Percentiles rank a stretch among this genome's conserved stretches.
Conservation (phyloP, 2,329 filamentous ascomycete species). For the Zasmidium cellare region DNA sequence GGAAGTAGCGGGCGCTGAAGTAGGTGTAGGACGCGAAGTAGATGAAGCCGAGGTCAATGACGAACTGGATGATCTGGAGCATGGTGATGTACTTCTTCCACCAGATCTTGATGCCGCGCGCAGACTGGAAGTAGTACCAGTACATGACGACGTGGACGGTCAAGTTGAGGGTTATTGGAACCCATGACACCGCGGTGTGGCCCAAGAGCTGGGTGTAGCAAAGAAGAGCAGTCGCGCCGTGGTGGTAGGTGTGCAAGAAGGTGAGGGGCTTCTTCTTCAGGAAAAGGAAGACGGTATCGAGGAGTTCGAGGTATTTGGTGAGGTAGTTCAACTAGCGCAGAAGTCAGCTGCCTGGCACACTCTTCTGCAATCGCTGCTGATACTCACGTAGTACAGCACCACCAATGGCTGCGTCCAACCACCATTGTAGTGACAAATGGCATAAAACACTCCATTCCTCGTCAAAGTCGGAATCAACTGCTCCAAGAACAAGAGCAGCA, state of each 20-base stretch:
- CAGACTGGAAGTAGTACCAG: constrained; percentile 99
- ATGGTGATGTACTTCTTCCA: constrained; percentile 99
- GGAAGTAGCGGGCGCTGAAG: constrained; percentile 90
- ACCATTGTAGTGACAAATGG: constrained; percentile 78
- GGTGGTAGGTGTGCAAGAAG: constrained; percentile 99
- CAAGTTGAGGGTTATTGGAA: constrained; percentile 88
- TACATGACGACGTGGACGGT: constrained; percentile 98
- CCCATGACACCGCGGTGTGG: constrained; percentile 91
- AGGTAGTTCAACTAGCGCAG: constrained; percentile 83
- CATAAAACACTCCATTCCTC: constrained; percentile 79
- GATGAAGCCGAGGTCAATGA: constrained; percentile 95
- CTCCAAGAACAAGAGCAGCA: constrained; percentile 85
- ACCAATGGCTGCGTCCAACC: constrained; percentile 94
- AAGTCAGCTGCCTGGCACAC: constrained; percentile 9
- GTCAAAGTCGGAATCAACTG: constrained; percentile 82
- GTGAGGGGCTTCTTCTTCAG: constrained; percentile 99
- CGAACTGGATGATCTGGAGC: constrained; percentile 94
- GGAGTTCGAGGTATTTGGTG: constrained; percentile 93
- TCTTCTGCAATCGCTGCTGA: not conserved
- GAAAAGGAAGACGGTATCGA: constrained; percentile 95
- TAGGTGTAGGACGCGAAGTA: constrained; percentile 99
- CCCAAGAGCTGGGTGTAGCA: constrained; percentile 98
- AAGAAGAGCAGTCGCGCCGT: constrained; percentile 91
- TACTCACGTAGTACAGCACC: constrained; percentile 90
- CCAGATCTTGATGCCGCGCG: constrained; percentile 92